Evolutionary conservation across 2,329 filamentous ascomycete genomes (phyloP), one percentile per base, ranked within the genome.

Genomic region (Sporothrix mexicana): DNA sequence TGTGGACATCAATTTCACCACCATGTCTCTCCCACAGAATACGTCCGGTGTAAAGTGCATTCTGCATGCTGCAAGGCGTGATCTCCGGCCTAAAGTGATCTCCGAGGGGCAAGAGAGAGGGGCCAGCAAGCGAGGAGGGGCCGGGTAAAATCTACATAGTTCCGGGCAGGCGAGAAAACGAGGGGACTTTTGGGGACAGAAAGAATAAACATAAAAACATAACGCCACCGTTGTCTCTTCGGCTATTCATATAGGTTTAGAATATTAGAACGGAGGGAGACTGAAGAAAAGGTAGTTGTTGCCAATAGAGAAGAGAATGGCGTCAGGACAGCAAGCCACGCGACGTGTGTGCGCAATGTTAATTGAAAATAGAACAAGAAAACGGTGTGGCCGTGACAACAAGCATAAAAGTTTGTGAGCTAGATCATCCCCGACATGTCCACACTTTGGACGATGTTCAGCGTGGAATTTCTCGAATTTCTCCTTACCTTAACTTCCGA

Each of bases 41-140:
- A 66, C 25, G 61, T 25, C 61, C 61, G 61, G 61, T 25, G 61
- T 66, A 66, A 45, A 66, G 61, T 66, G 61, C 4, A 25, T 66
- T 13, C 12, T 36, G 30, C 30, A 36, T 3, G 30, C n/a, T 25
- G 6, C 20, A 13, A 20, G 30, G 13, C 1, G 4, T 25, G 41
- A 66, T 66, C 61, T 47, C 61, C 61, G 61, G 61, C 41, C 41
- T n/a, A 66, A 23, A 66, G 41, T 66, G 61, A 23, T 23, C 41
- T 45, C 4, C n/a, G 41, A 66, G 30, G 30, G 30, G n/a, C 13
- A 30, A 61, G 25, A 36, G 30, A 36, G 30, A 36, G 30, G 30
- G 17, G 10, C 25, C 36, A 41, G 4, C 25, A 41, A 17, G 36
- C 23, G 25, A 59, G 55, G 57, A 30, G 57, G 53, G 25, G 25